Evolutionary conservation across 2,329 filamentous ascomycete species (phyloP).

Genomic region (Nemania sp.): DNA sequence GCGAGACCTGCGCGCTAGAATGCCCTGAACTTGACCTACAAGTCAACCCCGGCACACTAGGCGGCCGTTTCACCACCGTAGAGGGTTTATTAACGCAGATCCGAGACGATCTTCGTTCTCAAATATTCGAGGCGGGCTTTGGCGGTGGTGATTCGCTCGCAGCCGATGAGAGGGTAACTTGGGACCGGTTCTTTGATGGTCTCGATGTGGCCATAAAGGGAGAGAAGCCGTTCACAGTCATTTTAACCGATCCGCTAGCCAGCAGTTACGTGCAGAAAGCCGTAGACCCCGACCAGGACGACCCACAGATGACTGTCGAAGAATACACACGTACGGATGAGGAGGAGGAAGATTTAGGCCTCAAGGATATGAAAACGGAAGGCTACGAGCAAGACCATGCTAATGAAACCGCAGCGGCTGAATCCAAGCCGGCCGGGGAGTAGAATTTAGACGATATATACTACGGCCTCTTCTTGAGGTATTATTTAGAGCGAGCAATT

Average conservation of each 20-base stretch:
- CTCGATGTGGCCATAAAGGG: constrained; percentile 84
- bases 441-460: constrained; percentile 20
- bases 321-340: constrained; percentile 89
- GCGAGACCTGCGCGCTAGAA: constrained; percentile 87
- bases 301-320: constrained; percentile 83
- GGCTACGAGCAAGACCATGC: constrained; percentile 75
- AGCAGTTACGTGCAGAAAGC: constrained; percentile 95
- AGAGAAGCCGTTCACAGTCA: constrained; percentile 81
- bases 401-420: constrained; percentile 19
- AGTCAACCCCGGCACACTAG: constrained; percentile 93
- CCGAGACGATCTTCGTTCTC: constrained; percentile 85
- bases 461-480: constrained; percentile 10
- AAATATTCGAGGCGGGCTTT: constrained; percentile 81
- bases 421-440: not conserved
- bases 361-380: constrained; percentile 93
- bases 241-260: constrained; percentile 88
- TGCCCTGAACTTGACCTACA: constrained; percentile 88
- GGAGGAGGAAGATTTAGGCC: constrained; percentile 92
- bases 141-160: constrained; percentile 83
- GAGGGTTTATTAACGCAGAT: constrained; percentile 95
- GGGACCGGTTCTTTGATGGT: constrained; percentile 83
- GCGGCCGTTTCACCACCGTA: constrained; percentile 95
- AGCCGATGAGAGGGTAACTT: constrained; percentile 73
- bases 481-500: constrained; percentile 9
- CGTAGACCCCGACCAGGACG: constrained; percentile 75